Conservation (phyloP, 2,329 filamentous ascomycete species). For the Cytospora leucostoma region DNA sequence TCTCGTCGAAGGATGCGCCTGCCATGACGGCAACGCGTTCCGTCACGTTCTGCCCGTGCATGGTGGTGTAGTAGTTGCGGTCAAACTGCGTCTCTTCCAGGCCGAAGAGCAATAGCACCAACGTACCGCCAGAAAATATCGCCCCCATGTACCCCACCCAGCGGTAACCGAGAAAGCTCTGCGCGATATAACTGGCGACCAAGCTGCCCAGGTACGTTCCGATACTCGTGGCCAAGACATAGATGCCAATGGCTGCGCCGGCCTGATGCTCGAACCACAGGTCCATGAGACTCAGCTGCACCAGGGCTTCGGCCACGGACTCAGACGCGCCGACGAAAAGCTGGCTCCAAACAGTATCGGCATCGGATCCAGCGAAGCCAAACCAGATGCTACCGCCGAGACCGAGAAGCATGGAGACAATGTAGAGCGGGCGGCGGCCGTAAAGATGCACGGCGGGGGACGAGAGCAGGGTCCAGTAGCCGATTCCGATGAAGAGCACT, state of each 20-base stretch:
- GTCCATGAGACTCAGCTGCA: conserved; percentile 58
- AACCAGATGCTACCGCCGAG: conserved; percentile 55
- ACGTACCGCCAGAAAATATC: conserved; percentile 33
- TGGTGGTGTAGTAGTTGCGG: conserved; percentile 41
- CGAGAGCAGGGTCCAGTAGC: conserved; percentile 55
- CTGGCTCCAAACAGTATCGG: conserved; percentile 56
- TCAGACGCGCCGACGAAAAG: conserved; percentile 60
- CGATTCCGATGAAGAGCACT: conserved; percentile 57
- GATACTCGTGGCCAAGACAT: conserved; percentile 56
- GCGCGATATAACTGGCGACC: conserved; percentile 52
- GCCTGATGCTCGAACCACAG: conserved; percentile 60
- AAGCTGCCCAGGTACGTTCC: conserved; percentile 59
- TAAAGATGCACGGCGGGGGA: conserved; percentile 56
- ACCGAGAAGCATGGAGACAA: conserved; percentile 47
- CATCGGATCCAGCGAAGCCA: conserved; percentile 44
- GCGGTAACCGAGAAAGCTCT: conserved; percentile 51
- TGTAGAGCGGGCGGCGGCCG: conserved; percentile 55
- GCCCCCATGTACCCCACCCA: conserved; percentile 39
- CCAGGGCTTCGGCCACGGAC: conserved; percentile 56
- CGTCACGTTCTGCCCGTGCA: conserved; percentile 30
- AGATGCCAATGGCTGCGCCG: conserved; percentile 55
- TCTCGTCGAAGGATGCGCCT: conserved; percentile 27
- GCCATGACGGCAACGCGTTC: conserved; percentile 29
- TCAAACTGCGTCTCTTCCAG: conserved; percentile 56
- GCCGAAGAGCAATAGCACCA: conserved; percentile 47